phyloP scores from a whole-genome alignment of 2,329 filamentous ascomycete genomes.

The Alternaria viburni region DNA sequence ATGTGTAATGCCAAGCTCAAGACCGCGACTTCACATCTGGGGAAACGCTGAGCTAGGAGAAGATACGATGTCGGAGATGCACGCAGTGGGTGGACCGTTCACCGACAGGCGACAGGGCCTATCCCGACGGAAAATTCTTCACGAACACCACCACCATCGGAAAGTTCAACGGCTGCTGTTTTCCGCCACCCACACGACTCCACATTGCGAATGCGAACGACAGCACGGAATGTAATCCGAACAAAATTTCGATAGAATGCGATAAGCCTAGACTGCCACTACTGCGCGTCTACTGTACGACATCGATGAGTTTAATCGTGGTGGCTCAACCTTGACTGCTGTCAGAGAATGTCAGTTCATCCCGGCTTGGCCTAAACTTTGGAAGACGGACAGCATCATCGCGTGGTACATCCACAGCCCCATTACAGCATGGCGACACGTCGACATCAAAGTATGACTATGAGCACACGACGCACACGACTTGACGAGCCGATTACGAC shows the following conservation, averaged over 20 bases:
- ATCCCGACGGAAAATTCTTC: constrained; percentile 12
- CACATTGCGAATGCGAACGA: not conserved
- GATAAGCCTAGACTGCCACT: not conserved
- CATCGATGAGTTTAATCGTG: not conserved
- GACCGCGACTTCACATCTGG: not conserved
- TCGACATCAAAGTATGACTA: not conserved
- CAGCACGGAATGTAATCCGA: not conserved
- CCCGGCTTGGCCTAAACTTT: not conserved
- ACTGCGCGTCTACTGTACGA: not conserved
- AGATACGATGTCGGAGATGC: not conserved
- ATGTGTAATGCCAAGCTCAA: constrained; percentile 17
- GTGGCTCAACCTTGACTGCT: not conserved
- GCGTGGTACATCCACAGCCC: not conserved
- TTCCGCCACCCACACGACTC: not conserved
- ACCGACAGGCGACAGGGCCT: not conserved
- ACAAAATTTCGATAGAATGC: not conserved
- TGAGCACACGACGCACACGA: not conserved
- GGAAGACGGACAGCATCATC: not conserved
- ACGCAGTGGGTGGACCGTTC: not conserved
- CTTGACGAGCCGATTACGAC: not conserved
- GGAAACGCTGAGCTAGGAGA: not conserved
- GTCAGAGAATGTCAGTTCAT: not conserved
- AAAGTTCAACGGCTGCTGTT: not conserved
- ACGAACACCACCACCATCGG: not conserved
- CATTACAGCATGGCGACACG: not conserved